These are phyloP conservation scores for Silene noctiflora DNA, from an alignment of 179 eudicot genomes.

Conservation along the genomic window DNA sequence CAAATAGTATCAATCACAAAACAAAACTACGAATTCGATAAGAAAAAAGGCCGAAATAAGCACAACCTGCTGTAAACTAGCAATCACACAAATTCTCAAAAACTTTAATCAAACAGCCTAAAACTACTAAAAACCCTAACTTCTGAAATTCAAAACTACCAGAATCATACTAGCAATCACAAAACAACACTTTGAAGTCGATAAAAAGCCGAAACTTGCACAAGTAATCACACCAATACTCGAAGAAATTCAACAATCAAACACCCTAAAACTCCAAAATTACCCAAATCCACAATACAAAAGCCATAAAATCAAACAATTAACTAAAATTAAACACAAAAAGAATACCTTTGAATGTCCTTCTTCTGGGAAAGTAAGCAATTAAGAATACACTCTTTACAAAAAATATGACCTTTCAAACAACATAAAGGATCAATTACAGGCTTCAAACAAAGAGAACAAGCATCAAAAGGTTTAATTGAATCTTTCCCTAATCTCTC, in stretches of 20 bases:
- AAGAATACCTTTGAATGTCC: constrained; percentile 65
- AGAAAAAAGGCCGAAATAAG: neutral
- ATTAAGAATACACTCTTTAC: constrained; percentile 87
- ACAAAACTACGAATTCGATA: neutral
- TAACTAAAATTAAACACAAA: constrained; percentile 1
- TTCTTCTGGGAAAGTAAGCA: constrained; percentile 89
- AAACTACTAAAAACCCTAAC: neutral
- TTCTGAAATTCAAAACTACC: neutral
- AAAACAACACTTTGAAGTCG: neutral
- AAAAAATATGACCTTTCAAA: constrained; percentile 83
- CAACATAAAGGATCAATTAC: constrained; percentile 77
- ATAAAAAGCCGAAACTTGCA: neutral
- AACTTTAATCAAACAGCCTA: neutral
- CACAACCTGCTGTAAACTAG: too few species aligned
- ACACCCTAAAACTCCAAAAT: neutral
- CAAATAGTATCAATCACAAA: neutral
- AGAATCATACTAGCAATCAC: neutral
- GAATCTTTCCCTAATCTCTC: constrained; percentile 93
- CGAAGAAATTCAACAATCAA: neutral
- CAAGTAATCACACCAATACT: neutral
- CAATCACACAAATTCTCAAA: neutral
- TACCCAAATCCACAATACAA: neutral
- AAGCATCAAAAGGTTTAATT: constrained; percentile 85
- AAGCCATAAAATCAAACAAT: neutral
- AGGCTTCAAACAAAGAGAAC: constrained; percentile 83